These are phyloP conservation scores for Circinella minor DNA, from an alignment of 371 early-diverging fungal species.

Conservation along the genomic window DNA sequence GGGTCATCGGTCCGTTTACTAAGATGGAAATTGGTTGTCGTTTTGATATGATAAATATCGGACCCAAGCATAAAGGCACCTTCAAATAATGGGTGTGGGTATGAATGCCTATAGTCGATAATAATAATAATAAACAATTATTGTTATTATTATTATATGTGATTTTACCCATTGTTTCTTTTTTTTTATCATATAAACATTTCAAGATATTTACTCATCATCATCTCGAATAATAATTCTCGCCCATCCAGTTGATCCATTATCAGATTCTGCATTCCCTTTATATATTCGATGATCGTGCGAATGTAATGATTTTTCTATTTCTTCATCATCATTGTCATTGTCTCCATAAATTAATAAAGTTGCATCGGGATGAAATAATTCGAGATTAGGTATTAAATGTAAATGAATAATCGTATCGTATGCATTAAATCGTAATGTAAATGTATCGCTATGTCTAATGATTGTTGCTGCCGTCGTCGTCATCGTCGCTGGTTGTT, in stretches of 20 bases:
- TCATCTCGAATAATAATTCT: conserved; percentile 62
- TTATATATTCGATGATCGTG: conserved; percentile 63
- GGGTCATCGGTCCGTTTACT: conserved; percentile 66
- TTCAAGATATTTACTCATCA: conserved; percentile 22
- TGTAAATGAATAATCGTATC: conserved; percentile 69
- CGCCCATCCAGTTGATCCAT: conserved; percentile 54
- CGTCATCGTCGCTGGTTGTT: neutral
- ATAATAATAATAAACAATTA: too few relatives aligned
- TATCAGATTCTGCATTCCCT: conserved; percentile 47
- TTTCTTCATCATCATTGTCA: neutral
- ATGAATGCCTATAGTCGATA: conserved; percentile 2
- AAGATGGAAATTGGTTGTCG: conserved; percentile 56
- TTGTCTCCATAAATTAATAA: conserved; percentile 6
- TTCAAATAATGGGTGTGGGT: conserved; percentile 51
- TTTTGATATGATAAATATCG: conserved; percentile 69
- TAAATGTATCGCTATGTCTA: conserved; percentile 53
- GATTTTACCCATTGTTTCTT: too few relatives aligned
- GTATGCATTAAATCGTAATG: conserved; percentile 63
- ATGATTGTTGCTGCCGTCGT: conserved; percentile 11
- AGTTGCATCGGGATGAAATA: conserved; percentile 74
- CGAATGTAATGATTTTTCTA: conserved; percentile 20
- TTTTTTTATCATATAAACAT: too few relatives aligned
- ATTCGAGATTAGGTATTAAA: conserved; percentile 73
- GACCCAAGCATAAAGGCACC: conserved; percentile 63
- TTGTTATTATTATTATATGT: too few relatives aligned